These are phyloP conservation scores for Fistulifera solaris DNA, from an alignment of 108 stramenopile species.

Conservation along the genomic window DNA sequence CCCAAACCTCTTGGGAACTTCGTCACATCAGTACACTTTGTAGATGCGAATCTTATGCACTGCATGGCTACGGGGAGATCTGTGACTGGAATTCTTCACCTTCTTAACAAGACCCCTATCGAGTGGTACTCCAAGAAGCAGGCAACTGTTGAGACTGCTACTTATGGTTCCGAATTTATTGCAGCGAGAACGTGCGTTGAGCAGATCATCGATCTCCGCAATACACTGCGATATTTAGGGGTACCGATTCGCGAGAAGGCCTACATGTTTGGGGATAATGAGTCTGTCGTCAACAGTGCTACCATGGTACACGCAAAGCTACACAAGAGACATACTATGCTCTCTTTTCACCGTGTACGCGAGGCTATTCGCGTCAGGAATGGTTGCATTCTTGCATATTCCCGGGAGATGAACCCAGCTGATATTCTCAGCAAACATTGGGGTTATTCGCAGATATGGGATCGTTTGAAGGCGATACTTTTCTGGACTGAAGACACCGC, in stretches of 20 bases:
- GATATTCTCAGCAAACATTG: conserved; percentile 16
- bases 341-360: conserved; percentile 9
- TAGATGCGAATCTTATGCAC: conserved; percentile 5
- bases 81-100: conserved; percentile 17
- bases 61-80: conserved; percentile 10
- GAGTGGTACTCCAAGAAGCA: conserved; percentile 27
- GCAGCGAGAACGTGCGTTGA: conserved; percentile 18
- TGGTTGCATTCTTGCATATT: too few species aligned
- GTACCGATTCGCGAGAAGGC: conserved; percentile 21
- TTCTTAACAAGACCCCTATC: conserved; percentile 24
- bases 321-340: conserved; percentile 6
- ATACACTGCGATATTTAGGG: conserved; percentile 27
- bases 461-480: too few species aligned
- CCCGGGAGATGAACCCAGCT: conserved; percentile 10
- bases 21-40: neutral
- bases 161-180: conserved; percentile 23
- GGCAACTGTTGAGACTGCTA: conserved; percentile 28
- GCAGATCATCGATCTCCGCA: conserved; percentile 20
- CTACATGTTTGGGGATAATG: conserved; percentile 27
- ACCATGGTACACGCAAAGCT: conserved; percentile 2
- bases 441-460: too few species aligned
- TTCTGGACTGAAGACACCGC: too few species aligned
- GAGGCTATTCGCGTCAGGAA: too few species aligned
- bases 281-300: conserved; percentile 1
- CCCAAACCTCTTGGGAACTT: conserved; percentile 10